Evolutionary conservation across 306 rosid species (phyloP).

Genomic region (Dicorynia guianensis): DNA sequence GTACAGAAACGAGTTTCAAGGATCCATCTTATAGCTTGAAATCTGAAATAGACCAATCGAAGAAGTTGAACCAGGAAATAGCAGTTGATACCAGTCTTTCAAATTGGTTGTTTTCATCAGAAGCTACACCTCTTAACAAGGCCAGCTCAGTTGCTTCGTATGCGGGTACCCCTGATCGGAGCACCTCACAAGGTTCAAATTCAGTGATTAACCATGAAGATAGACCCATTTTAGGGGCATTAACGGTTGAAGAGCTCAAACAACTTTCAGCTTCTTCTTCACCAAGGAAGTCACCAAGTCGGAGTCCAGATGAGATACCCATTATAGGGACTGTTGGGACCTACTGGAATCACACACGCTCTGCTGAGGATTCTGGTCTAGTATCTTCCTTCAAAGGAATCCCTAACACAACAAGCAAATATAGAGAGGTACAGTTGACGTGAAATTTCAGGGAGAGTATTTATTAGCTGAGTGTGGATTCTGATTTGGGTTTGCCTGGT

Average conservation of each 20-base stretch:
- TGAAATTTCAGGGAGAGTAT: constrained; percentile 38
- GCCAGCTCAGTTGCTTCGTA: constrained; percentile 29
- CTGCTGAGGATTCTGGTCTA: constrained; percentile 55
- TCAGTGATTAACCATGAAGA: constrained; percentile 71
- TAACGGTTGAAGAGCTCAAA: constrained; percentile 80
- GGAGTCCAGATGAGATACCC: constrained; percentile 78
- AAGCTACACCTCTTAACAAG: constrained; percentile 55
- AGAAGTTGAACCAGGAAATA: constrained; percentile 58
- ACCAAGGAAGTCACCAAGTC: constrained; percentile 73
- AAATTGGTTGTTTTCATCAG: constrained; percentile 79
- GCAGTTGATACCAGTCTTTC: constrained; percentile 93
- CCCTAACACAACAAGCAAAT: constrained; percentile 89
- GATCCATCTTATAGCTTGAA: constrained; percentile 53
- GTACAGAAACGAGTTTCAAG: constrained; percentile 44
- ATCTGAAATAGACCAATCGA: constrained; percentile 49
- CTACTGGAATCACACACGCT: constrained; percentile 58
- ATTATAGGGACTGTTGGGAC: constrained; percentile 87
- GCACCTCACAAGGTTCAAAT: constrained; percentile 64
- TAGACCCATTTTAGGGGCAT: constrained; percentile 89
- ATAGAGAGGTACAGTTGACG: constrained; percentile 76
- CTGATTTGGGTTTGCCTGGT: constrained; percentile 52
- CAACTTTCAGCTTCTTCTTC: constrained; percentile 74
- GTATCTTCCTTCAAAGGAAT: constrained; percentile 77
- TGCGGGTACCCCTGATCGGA: constrained; percentile 53
- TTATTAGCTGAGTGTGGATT: constrained; percentile 43